Evolutionary conservation across 2,329 filamentous ascomycete species (phyloP).

Genomic region (Epichloe amarillans): DNA sequence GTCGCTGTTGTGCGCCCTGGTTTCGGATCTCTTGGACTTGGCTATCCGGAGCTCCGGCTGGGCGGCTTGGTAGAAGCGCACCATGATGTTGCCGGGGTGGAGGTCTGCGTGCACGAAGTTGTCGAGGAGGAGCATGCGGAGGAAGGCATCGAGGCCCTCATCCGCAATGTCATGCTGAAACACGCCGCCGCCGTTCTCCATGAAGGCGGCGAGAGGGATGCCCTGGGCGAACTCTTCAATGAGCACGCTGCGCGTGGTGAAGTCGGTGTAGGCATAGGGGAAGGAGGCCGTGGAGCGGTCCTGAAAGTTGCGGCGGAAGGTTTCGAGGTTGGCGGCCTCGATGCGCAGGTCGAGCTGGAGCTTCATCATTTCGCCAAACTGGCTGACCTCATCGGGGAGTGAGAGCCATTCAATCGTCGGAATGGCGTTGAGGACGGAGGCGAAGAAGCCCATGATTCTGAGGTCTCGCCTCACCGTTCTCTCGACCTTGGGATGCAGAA

Average conservation of each 20-base stretch:
- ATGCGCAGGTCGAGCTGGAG: slow-evolving; percentile 93
- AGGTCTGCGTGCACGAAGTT: slow-evolving; percentile 96
- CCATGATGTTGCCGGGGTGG: slow-evolving; percentile 98
- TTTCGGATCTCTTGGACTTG: slow-evolving; percentile 10
- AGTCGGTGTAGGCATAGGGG: slow-evolving; percentile 78
- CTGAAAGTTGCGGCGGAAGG: slow-evolving; percentile 84
- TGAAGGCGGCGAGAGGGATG: slow-evolving; percentile 78
- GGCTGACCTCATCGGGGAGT: slow-evolving; percentile 80
- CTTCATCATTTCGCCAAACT: slow-evolving; percentile 98
- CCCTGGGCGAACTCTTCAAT: slow-evolving; percentile 95
- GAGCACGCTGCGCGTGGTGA: slow-evolving; percentile 81
- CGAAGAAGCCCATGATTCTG: slow-evolving; percentile 89
- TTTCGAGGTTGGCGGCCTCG: slow-evolving; percentile 77
- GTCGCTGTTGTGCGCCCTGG: slow-evolving; percentile 30
- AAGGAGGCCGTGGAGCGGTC: slow-evolving; percentile 90
- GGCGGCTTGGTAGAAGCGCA: slow-evolving; percentile 84
- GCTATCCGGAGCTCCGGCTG: slow-evolving; percentile 45
- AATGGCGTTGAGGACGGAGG: slow-evolving; percentile 66
- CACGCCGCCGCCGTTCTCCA: slow-evolving; percentile 80
- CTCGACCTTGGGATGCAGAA: slow-evolving; percentile 85
- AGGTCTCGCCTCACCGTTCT: slow-evolving; percentile 81
- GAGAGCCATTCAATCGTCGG: slow-evolving; percentile 97
- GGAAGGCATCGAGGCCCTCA: slow-evolving; percentile 87
- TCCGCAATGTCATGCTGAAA: slow-evolving; percentile 92
- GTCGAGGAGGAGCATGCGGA: slow-evolving; percentile 92